A percentile compares a stretch with the other conserved stretches of the same genome.
These are phyloP conservation scores for Sarocladium brachiariae DNA, from an alignment of 2,329 filamentous ascomycete species.

Conservation along the genomic window DNA sequence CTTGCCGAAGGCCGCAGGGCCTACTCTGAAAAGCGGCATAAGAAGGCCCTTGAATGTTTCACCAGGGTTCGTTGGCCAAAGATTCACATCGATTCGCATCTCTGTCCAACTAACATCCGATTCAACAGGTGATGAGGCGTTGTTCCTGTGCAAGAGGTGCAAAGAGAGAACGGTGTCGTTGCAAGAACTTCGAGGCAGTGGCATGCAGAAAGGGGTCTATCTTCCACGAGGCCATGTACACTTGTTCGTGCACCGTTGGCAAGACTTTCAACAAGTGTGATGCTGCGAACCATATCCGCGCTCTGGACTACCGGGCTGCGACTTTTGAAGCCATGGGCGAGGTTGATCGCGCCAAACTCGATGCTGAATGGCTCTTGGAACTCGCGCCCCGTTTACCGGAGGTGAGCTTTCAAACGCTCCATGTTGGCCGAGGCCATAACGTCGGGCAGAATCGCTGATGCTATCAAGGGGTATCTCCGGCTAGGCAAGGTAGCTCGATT, in stretches of 20 bases:
- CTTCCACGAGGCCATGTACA: constrained; percentile 35
- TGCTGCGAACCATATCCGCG: constrained; percentile 29
- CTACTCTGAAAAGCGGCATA: constrained; percentile 11
- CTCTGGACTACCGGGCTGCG: constrained; percentile 34
- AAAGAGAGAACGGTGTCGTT: constrained; percentile 29
- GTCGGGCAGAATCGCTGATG: neutral
- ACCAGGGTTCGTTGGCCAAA: constrained; percentile 8
- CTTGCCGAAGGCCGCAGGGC: constrained; percentile 10
- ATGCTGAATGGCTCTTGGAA: constrained; percentile 37
- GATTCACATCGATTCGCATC: neutral
- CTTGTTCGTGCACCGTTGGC: constrained; percentile 29
- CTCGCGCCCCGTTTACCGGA: constrained; percentile 33
- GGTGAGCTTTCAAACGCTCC: constrained; percentile 20
- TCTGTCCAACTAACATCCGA: neutral
- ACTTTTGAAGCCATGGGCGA: constrained; percentile 32
- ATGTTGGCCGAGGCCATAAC: neutral
- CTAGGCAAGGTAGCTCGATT: constrained; percentile 32
- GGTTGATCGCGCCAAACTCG: constrained; percentile 29
- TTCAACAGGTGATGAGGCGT: constrained; percentile 26
- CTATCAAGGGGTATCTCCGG: constrained; percentile 32
- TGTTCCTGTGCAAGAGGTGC: constrained; percentile 27
- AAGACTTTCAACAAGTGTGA: constrained; percentile 33
- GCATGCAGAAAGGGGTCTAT: constrained; percentile 27
- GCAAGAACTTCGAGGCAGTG: constrained; percentile 32
- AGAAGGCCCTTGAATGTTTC: constrained; percentile 12